phyloP scores from a whole-genome alignment of 2,329 filamentous ascomycete genomes.

The Akanthomyces muscarius region DNA sequence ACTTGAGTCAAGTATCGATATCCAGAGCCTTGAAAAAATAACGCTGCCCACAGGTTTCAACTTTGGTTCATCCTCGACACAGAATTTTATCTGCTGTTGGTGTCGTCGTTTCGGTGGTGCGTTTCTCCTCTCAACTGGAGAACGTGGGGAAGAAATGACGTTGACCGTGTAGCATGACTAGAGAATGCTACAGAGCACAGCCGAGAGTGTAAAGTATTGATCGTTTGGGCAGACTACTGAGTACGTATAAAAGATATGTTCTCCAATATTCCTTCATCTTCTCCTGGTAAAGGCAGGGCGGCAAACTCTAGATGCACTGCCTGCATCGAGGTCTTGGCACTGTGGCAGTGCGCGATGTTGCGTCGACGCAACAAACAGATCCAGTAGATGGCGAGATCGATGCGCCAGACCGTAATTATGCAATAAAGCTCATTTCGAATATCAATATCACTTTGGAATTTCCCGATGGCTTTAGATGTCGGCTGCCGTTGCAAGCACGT shows the following conservation, averaged over 20 bases:
- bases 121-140: not conserved
- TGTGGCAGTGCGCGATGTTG: not conserved
- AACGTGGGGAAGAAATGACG: slow-evolving; percentile 4
- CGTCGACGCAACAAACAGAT: not conserved
- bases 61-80: too few species aligned
- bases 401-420: not conserved
- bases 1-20: too few species aligned
- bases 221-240: too few species aligned
- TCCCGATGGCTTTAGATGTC: not conserved
- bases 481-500: not conserved
- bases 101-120: not conserved
- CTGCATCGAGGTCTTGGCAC: not conserved
- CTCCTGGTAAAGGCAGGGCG: not conserved
- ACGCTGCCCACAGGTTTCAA: not conserved
- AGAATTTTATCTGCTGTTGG: not conserved
- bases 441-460: not conserved
- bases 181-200: not conserved
- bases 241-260: not conserved
- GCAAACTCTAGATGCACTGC: not conserved
- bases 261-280: not conserved
- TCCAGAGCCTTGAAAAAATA: not conserved
- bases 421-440: not conserved
- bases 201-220: not conserved
- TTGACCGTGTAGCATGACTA: not conserved
- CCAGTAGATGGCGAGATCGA: not conserved